A percentile compares a stretch with the other conserved stretches of the same genome.
Evolutionary conservation across 2,329 filamentous ascomycete genomes (phyloP).

Genomic region (Cercospora citrullina): DNA sequence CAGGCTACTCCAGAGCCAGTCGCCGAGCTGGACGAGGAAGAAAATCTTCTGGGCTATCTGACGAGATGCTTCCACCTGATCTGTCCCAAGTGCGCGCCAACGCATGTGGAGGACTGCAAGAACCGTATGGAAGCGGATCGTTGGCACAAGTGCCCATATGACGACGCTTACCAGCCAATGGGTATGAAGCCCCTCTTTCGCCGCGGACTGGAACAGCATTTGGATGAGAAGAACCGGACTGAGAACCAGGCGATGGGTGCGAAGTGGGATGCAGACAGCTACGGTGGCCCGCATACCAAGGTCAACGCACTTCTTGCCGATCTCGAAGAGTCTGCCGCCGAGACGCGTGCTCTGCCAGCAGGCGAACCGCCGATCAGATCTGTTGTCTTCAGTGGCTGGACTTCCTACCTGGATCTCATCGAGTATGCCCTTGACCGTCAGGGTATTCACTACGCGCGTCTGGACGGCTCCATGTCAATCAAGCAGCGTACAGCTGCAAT

Average conservation of each 20-base stretch:
- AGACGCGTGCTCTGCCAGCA: conserved; percentile 60
- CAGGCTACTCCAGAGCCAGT: conserved; percentile 48
- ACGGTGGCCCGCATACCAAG: conserved; percentile 88
- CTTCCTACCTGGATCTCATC: conserved; percentile 88
- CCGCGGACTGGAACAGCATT: conserved; percentile 50
- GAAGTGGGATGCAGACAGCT: conserved; percentile 63
- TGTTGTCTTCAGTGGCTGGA: conserved; percentile 96
- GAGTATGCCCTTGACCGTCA: conserved; percentile 71
- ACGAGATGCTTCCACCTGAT: conserved; percentile 85
- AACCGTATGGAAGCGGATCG: conserved; percentile 43
- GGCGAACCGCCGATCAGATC: conserved; percentile 71
- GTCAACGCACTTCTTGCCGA: conserved; percentile 78
- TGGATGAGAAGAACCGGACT: conserved; percentile 55
- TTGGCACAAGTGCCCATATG: conserved; percentile 66
- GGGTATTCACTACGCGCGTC: conserved; percentile 70
- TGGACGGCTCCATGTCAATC: conserved; percentile 87
- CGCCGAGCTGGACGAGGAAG: conserved; percentile 57
- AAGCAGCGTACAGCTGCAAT: conserved; percentile 72
- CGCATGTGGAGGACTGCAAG: conserved; percentile 51
- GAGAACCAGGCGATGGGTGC: conserved; percentile 45
- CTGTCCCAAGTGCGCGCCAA: conserved; percentile 70
- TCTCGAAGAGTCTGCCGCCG: conserved; percentile 63
- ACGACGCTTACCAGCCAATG: conserved; percentile 63
- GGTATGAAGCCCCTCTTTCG: conserved; percentile 69
- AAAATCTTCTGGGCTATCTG: conserved; percentile 70